Evolutionary conservation across 2,329 filamentous ascomycete genomes (phyloP).

Genomic region (Alternaria triticina): DNA sequence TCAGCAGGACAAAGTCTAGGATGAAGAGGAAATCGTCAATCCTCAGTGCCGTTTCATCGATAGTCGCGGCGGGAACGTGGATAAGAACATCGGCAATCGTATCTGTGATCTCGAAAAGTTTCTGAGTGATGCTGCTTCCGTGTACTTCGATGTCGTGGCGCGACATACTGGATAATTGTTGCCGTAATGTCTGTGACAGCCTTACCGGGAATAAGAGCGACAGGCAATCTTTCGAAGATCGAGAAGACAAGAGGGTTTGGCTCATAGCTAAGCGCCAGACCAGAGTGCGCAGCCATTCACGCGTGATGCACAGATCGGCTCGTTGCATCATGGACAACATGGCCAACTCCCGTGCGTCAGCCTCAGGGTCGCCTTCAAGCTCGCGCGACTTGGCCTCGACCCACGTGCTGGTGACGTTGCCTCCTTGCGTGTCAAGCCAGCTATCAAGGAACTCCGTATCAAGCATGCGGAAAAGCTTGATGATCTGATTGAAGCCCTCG

Average conservation of each 20-base stretch:
- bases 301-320: slow-evolving; percentile 58
- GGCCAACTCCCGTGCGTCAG: slow-evolving; percentile 48
- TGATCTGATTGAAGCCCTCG: slow-evolving; percentile 54
- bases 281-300: slow-evolving; percentile 58
- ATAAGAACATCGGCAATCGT: slow-evolving; percentile 65
- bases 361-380: slow-evolving; percentile 48
- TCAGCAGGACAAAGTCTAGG: slow-evolving; percentile 58
- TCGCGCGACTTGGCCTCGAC: slow-evolving; percentile 55
- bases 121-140: slow-evolving; percentile 63
- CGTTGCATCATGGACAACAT: slow-evolving; percentile 53
- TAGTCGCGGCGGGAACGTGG: slow-evolving; percentile 56
- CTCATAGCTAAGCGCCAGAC: slow-evolving; percentile 60
- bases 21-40: slow-evolving; percentile 63
- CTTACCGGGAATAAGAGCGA: slow-evolving; percentile 55
- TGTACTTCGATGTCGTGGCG: slow-evolving; percentile 60
- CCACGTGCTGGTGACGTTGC: slow-evolving; percentile 50
- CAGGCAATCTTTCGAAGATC: slow-evolving; percentile 46
- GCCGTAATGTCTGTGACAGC: slow-evolving; percentile 53
- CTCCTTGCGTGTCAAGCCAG: slow-evolving; percentile 51
- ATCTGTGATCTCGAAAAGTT: slow-evolving; percentile 66
- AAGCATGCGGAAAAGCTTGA: slow-evolving; percentile 54
- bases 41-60: slow-evolving; percentile 55
- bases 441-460: slow-evolving; percentile 54
- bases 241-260: slow-evolving; percentile 53
- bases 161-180: slow-evolving; percentile 52